Evolutionary conservation across 805 yeast species (phyloP).

Genomic region (Yamadazyma olivae): DNA sequence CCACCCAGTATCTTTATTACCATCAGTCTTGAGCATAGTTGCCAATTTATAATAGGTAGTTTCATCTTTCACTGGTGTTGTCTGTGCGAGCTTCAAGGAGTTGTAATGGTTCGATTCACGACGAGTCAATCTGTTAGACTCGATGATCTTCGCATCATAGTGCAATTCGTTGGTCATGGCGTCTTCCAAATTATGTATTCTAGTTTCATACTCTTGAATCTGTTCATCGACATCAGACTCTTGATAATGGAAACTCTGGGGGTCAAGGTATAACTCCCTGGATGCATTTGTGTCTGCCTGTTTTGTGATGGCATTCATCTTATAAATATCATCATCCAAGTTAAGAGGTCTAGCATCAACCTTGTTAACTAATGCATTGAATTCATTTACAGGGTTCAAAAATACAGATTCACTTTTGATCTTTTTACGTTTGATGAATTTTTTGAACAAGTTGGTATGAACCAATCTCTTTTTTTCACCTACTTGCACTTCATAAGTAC

Average conservation of each 20-base stretch:
- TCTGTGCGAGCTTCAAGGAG: slow-evolving; percentile 18
- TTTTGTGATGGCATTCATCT: slow-evolving; percentile 15
- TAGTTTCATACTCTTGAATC: slow-evolving; percentile 9
- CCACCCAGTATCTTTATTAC: slow-evolving; percentile 42
- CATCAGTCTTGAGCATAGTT: slow-evolving; percentile 23
- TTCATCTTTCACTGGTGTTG: slow-evolving; percentile 12
- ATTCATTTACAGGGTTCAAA: slow-evolving; percentile 19
- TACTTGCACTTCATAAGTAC: slow-evolving; percentile 28
- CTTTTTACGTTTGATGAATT: slow-evolving; percentile 21
- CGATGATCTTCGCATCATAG: slow-evolving; percentile 13
- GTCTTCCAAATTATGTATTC: slow-evolving; percentile 7
- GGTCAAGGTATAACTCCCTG: slow-evolving; percentile 21
- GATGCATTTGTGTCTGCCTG: slow-evolving; percentile 18
- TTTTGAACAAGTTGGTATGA: slow-evolving; percentile 31
- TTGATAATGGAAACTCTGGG: slow-evolving; percentile 21
- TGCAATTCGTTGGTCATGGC: slow-evolving; percentile 17
- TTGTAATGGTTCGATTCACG: slow-evolving; percentile 22
- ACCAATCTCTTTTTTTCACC: slow-evolving; percentile 25
- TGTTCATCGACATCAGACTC: slow-evolving; percentile 15
- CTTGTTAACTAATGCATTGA: slow-evolving; percentile 16
- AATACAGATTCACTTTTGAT: slow-evolving; percentile 19
- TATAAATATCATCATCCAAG: slow-evolving; percentile 29
- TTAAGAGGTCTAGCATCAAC: slow-evolving; percentile 13
- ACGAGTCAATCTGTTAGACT: slow-evolving; percentile 9
- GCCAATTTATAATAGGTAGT: too few species aligned